Evolutionary conservation across 2,329 filamentous ascomycete genomes (phyloP).

Genomic region (Botrytis hyacinthi): DNA sequence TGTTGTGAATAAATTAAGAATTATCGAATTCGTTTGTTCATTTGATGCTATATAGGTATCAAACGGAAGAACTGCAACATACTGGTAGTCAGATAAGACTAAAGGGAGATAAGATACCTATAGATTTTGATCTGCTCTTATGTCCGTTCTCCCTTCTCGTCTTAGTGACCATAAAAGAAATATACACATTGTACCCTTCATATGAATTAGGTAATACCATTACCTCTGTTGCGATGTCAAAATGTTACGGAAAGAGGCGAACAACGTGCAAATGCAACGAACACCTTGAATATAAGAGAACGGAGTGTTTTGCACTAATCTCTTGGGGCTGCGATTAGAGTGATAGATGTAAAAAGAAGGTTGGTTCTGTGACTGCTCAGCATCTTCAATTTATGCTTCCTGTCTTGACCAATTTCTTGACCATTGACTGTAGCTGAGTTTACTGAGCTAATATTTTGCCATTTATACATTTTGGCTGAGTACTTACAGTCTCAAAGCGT

Average conservation of each 20-base stretch:
- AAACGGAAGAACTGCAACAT: neutral
- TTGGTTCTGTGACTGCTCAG: neutral
- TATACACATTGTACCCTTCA: neutral
- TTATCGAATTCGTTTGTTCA: neutral
- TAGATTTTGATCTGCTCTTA: neutral
- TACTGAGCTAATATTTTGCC: neutral
- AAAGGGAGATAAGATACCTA: neutral
- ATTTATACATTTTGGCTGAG: neutral
- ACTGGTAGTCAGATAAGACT: neutral
- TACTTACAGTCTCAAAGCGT: neutral
- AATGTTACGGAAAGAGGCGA: neutral
- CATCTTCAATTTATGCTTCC: neutral
- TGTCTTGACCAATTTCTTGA: fast-evolving
- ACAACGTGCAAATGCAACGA: neutral
- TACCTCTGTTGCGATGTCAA: neutral
- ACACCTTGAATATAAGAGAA: neutral
- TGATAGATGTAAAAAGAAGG: neutral
- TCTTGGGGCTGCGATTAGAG: neutral
- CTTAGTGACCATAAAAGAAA: neutral
- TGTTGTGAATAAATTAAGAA: neutral
- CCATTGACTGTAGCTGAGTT: neutral
- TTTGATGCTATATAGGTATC: neutral
- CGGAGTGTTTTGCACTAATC: neutral
- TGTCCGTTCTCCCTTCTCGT: neutral
- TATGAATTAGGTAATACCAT: neutral